These are phyloP conservation scores for Leptodermis oblonga DNA, from an alignment of 257 asterid genomes.

Conservation along the genomic window DNA sequence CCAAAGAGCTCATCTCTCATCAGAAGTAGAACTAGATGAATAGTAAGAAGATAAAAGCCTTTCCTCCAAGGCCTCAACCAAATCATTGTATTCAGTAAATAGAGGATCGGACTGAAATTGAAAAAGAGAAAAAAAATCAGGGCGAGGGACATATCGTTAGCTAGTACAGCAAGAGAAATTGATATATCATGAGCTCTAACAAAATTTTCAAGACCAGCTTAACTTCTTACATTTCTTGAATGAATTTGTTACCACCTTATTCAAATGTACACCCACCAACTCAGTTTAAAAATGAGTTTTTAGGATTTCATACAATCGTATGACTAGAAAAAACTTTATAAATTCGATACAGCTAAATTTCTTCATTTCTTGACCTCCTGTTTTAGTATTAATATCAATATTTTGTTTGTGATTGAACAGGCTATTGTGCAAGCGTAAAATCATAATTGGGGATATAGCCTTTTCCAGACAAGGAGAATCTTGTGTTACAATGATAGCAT, in stretches of 20 bases:
- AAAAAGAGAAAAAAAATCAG: slow-evolving; percentile 7
- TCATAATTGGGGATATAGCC: background rate
- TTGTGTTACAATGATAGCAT: background rate
- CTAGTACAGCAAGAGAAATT: background rate
- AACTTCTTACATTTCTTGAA: too few species aligned
- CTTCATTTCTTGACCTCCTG: background rate
- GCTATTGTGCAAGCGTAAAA: background rate
- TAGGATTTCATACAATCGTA: background rate
- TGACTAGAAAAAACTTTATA: background rate
- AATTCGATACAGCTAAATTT: background rate
- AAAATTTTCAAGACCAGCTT: background rate
- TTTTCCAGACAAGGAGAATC: background rate
- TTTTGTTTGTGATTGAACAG: background rate
- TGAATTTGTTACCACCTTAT: background rate
- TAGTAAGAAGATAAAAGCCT: slow-evolving; percentile 49
- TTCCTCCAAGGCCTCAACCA: slow-evolving; percentile 79
- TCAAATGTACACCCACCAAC: background rate
- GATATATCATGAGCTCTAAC: background rate
- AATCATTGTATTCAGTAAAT: slow-evolving; percentile 70
- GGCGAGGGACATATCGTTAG: slow-evolving; percentile 7
- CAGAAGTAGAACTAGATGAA: slow-evolving; percentile 39
- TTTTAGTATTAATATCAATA: background rate
- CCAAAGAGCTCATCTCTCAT: slow-evolving; percentile 38
- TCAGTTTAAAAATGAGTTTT: background rate
- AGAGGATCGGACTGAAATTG: slow-evolving; percentile 57